Evolutionary conservation across 768 basidiomycete species (phyloP), one percentile per base, ranked within the genome.

Genomic region (Auriscalpium orientale): DNA sequence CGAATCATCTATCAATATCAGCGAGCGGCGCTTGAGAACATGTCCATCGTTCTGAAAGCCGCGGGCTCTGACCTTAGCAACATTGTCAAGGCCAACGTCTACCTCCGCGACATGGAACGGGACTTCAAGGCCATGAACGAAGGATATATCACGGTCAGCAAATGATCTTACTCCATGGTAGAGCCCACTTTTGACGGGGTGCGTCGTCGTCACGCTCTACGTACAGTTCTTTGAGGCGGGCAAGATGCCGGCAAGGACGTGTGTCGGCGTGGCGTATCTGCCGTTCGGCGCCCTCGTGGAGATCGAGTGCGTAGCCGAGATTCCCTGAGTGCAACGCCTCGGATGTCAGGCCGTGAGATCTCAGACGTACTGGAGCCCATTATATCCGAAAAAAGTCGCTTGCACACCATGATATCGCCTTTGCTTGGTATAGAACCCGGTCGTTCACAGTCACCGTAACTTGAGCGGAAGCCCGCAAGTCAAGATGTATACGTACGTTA

Each of bases 291-390:
- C 78, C 9, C 76, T 74, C 53, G 74, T 85, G 37, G 83, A 85
- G 72, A 76, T 85, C 36, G 83, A 84, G 58, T 84, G 81, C 60
- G 71, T 81, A 28, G 84, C 81, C 11, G 79, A 77, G 56, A 56
- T 68, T n/a, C 22, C 22, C 22, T 28, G 22, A 28, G 22, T 28
- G 22, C 22, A 5, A 28, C 22, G 22, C 22, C 22, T 28, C 22
- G 22, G 22, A 28, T 28, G 3, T 28, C 22, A 28, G 22, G 22
- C 22, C 22, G n/a, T n/a, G n/a, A n/a, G n/a, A n/a, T n/a, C n/a
- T n/a, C n/a, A n/a, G n/a, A n/a, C n/a, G n/a, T n/a, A n/a, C n/a
- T n/a, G n/a, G n/a, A n/a, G n/a, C 5, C 22, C 22, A 28, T 2
- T 28, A 28, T 5, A 28, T 28, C 2, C 22, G 22, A 28, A 28